Evolutionary conservation across 768 basidiomycete genomes (phyloP).

Genomic region (Leccinum longicurvipes): DNA sequence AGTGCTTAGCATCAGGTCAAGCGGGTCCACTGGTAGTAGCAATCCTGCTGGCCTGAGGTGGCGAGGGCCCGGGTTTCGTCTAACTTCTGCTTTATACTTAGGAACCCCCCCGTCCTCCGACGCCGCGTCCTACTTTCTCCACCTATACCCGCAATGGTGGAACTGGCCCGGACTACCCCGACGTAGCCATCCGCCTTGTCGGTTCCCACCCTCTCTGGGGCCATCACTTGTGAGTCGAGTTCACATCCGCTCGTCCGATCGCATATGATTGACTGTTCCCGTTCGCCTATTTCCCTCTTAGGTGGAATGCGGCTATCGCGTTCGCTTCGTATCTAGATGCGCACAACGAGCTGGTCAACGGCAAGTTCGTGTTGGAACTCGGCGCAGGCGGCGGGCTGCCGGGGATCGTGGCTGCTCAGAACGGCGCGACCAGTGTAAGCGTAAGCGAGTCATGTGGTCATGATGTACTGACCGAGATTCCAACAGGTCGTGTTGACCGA

Average conservation of each 20-base stretch:
- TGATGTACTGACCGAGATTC: neutral
- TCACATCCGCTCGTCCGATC: neutral
- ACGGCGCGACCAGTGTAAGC: conserved; percentile 63
- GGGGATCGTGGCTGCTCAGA: conserved; percentile 67
- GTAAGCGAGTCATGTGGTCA: neutral
- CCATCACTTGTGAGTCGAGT: conserved; percentile 60
- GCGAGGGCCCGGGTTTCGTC: neutral
- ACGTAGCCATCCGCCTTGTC: conserved; percentile 64
- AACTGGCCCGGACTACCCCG: conserved; percentile 5
- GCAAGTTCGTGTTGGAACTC: conserved; percentile 69
- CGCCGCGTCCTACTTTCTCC: conserved; percentile 56
- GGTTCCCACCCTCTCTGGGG: conserved; percentile 83
- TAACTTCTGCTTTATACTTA: neutral
- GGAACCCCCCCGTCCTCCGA: conserved; percentile 67
- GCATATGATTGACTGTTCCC: neutral
- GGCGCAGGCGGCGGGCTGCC: conserved; percentile 95
- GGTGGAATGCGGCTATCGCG: conserved; percentile 79
- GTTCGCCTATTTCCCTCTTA: conserved; percentile 20
- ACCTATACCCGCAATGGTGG: conserved; percentile 40
- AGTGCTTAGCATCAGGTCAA: no score
- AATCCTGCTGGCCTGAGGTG: no score
- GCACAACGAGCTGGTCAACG: conserved; percentile 43
- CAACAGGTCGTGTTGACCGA: conserved; percentile 81
- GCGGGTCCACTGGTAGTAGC: no score
- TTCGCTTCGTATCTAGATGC: conserved; percentile 69